Base-by-base conservation (phyloP, 2,329 filamentous ascomycete species). In the Colletotrichum plurivorum region DNA sequence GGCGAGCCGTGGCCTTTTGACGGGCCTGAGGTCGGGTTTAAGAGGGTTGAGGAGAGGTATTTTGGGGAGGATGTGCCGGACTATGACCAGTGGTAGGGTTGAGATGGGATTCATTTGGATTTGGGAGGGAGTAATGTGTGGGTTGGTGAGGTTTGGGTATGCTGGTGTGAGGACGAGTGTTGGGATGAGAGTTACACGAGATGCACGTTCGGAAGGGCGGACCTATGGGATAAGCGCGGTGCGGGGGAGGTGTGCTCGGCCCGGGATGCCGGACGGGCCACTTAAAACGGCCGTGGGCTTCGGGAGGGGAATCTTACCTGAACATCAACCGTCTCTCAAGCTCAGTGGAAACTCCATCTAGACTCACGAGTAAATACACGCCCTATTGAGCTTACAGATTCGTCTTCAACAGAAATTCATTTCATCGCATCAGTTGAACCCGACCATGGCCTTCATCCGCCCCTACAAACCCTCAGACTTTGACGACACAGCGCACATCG, bases 401-500 rank as follows among this genome's bases (percentile, higher is more conserved):
- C 31, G 8, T 36, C 9, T 9, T 36, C 10, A 12, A 36, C 7
- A 10, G 31, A 10, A 2, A 36, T 36, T 36, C 31, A 3, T 9
- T 36, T 36, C 31, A 36, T 36, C 31, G 31, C 31, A 9, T 9
- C 10, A 8, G 8, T 36, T 31, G 27, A 31, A 2, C 4, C 15
- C 49, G 2, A 41, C 46, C 52, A 85, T 85, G 83, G 82, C 83
- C 3, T 84, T 83, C 72, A 84, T 86, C 58, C 79, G 84, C 60
- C 78, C 75, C 3, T 84, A 83, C 63, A 71, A 77, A 65, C 67
- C 77, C 6, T 73, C 75, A 7, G 83, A 84, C 72, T 82, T 80
- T 72, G 81, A 83, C 8, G 79, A 75, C 55, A 80, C 78, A 57
- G 80, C 80, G 5, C 75, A 80, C 52, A 84, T 85, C 67, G 83